These are phyloP conservation scores for Alternaria atra DNA, from an alignment of 2,329 filamentous ascomycete genomes.

Conservation along the genomic window DNA sequence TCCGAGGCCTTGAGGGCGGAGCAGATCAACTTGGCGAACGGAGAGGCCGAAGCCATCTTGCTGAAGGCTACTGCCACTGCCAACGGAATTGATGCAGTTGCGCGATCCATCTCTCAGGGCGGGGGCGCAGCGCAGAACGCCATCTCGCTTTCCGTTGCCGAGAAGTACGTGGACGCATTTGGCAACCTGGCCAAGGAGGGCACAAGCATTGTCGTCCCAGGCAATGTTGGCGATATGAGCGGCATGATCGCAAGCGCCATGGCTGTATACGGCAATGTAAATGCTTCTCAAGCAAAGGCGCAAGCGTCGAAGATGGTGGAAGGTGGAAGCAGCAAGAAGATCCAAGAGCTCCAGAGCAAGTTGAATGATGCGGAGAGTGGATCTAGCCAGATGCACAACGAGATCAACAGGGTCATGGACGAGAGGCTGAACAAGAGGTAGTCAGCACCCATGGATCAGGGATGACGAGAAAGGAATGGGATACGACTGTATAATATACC, in stretches of 20 bases:
- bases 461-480: slow-evolving; percentile 6
- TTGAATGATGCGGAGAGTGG: slow-evolving; percentile 35
- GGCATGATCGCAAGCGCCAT: slow-evolving; percentile 97
- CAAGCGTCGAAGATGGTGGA: slow-evolving; percentile 63
- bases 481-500: slow-evolving; percentile 43
- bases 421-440: slow-evolving; percentile 45
- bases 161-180: slow-evolving; percentile 98
- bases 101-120: slow-evolving; percentile 76
- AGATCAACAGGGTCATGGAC: slow-evolving; percentile 49
- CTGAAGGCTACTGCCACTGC: slow-evolving; percentile 88
- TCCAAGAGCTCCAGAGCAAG: slow-evolving; percentile 43
- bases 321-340: slow-evolving; percentile 33
- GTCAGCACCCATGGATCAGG: not conserved
- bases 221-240: slow-evolving; percentile 95
- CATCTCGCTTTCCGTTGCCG: slow-evolving; percentile 86
- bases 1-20: slow-evolving; percentile 90
- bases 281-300: slow-evolving; percentile 76
- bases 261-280: slow-evolving; percentile 94
- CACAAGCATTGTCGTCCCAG: slow-evolving; percentile 93
- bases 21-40: slow-evolving; percentile 89
- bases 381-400: slow-evolving; percentile 37
- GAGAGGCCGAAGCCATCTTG: slow-evolving; percentile 93
- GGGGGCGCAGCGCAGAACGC: slow-evolving; percentile 80
- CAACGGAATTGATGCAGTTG: slow-evolving; percentile 85
- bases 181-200: slow-evolving; percentile 92